phyloP scores from a whole-genome alignment of 805 yeast species.

The Ogataea dorogensis region DNA sequence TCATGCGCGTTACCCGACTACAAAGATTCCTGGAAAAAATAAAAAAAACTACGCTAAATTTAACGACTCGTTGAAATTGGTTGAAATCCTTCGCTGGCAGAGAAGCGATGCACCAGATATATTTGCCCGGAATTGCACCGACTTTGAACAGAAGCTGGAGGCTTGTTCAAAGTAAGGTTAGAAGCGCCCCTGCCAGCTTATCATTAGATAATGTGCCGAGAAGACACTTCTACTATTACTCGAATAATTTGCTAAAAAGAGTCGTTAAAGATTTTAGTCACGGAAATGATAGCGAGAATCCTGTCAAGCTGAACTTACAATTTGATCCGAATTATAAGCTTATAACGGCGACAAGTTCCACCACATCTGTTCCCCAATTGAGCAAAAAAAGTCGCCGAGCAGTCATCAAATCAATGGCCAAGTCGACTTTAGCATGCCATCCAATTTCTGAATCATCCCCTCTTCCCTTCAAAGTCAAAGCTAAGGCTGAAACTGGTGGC shows the following conservation, averaged over 20 bases:
- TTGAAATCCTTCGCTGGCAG: too few relatives aligned
- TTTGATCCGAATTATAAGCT: constrained; percentile 30
- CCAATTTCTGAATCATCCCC: constrained; percentile 24
- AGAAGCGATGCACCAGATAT: too few relatives aligned
- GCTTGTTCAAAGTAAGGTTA: too few relatives aligned
- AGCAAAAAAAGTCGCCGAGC: constrained; percentile 11
- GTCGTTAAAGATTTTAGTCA: constrained; percentile 1
- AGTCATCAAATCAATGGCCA: constrained; percentile 41
- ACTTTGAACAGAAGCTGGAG: too few relatives aligned
- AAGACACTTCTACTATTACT: constrained; percentile 24
- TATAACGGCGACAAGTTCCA: constrained; percentile 8
- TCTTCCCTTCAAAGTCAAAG: constrained; percentile 58
- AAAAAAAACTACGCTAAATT: too few relatives aligned
- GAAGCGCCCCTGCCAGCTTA: too few relatives aligned
- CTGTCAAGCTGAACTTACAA: constrained; percentile 15
- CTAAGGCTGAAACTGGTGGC: constrained; percentile 29
- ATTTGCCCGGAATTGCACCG: too few relatives aligned
- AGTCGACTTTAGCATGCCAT: constrained; percentile 45
- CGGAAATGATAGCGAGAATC: background rate
- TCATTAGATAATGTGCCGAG: background rate
- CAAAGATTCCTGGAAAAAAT: background rate
- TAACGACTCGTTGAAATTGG: too few relatives aligned
- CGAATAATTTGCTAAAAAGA: constrained; percentile 16
- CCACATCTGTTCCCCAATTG: constrained; percentile 7
- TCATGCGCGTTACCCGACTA: constrained; percentile 13